Base-by-base conservation (phyloP, 1,139 yeast genomes). In the Protomyces gravidus region DNA sequence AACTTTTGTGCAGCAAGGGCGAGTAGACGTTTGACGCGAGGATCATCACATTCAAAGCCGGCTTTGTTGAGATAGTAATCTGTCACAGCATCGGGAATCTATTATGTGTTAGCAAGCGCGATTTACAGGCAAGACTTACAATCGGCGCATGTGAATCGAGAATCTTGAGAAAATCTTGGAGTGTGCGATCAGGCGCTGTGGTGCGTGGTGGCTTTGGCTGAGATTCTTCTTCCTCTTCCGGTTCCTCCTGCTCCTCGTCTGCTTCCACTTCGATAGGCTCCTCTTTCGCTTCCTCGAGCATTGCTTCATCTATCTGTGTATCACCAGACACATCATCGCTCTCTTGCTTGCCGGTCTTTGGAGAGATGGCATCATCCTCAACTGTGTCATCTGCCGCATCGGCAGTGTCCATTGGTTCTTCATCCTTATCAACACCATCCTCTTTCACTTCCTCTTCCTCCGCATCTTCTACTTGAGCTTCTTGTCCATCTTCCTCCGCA, bases 1-100 rank as follows among this genome's bases (percentile, higher is more conserved):
- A 94, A 94, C 70, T 94, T 92, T 69, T 94, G 98, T 0, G 98
- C 90, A 0, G 98, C 97, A 61, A 94, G 76, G 0, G 97, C 97
- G 58, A 94, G 75, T 49, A 94, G 75, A 61, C 97, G 78, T 89
- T 45, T 53, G 11, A 92, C 85, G 63, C 90, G 80, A 6, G 82
- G 75, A 68, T 89, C 96, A 40, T 85, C 80, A 27, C 95, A 82
- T 63, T 85, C 88, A 68, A 94, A 85, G 45, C 99, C 99, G 63
- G 90, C 86, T 68, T 86, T 86, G 23, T 90, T 84, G 55, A 94
- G 75, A 68, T 92, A 92, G 71, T 89, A 92, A 69, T 92, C 97
- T 0, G 96, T 88, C n/a, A 94, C 97, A 0, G 95, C 94, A 70
- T 94, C 98, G 0, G 99, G 99, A 48, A 94, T 92, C 69, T 67